Base-by-base conservation (phyloP, 495 filamentous ascomycete genomes). In the Viridothelium virens region DNA sequence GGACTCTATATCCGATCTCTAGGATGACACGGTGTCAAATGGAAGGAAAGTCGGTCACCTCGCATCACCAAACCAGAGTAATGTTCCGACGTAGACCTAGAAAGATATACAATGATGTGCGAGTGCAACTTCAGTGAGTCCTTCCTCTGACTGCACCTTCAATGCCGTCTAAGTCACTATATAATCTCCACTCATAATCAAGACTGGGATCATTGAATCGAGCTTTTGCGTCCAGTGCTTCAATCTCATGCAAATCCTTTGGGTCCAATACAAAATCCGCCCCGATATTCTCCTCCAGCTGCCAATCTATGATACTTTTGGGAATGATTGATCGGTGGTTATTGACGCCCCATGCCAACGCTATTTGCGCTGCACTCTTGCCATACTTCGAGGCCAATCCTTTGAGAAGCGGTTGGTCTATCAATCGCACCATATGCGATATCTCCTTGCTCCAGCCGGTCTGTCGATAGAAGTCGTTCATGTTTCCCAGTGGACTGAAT, bases 121-220 rank as follows among this genome's bases (percentile, higher is more conserved):
- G n/a, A 44, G 41, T 44, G 41, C 56, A 14, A 44, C 1, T 44
- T 65, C 46, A 65, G 63, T 65, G 63, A 38, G 63, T 65, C 34
- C 41, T 65, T 31, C 63, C 63, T 46, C 63, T 65, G 25, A 47
- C 46, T 31, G 63, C 3, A 11, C 41, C 36, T n/a, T 65, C 46
- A 65, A 38, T 66, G 50, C 65, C 65, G 16, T 66, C 65, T 31
- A 66, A 56, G 33, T 63, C 56, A 63, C 56, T 63, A 38, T 66
- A 66, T 44, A 66, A 4, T 39, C 56, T 62, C 56, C 56, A 66
- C 34, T 44, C 65, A 62, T 63, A 66, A 36, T 66, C 56, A 12
- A 37, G 14, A 50, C 79, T 80, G 6, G 79, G 78, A 72, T 85
- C 78, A 67, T 85, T 85, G 73, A 85, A 83, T 18, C 84, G 76